phyloP scores from a whole-genome alignment of 164 flowering plant species.

The Dillenia turbinata region DNA sequence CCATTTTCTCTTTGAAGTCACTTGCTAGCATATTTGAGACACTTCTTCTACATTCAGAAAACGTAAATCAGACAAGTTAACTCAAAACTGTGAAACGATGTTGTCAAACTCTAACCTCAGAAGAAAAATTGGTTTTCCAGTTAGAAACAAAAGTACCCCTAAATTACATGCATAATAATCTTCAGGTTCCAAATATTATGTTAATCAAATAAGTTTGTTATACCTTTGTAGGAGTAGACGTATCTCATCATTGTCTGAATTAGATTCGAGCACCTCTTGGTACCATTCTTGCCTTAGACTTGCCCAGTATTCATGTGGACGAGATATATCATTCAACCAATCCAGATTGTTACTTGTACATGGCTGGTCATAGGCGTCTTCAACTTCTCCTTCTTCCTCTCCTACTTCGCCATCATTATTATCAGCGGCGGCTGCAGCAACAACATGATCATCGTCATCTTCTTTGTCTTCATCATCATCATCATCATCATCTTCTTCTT shows the following conservation, averaged over 20 bases:
- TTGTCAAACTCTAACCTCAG: neutral
- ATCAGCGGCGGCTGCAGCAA: too few species aligned
- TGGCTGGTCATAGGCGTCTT: neutral
- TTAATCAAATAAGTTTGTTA: neutral
- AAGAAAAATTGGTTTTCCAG: neutral
- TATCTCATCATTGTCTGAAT: conserved; percentile 55
- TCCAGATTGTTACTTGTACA: neutral
- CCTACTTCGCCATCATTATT: neutral
- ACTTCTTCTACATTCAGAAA: conserved; percentile 45
- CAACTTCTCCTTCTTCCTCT: conserved; percentile 7
- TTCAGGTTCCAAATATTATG: neutral
- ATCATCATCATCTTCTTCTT: too few species aligned
- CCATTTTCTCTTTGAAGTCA: conserved; percentile 60
- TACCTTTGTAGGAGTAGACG: conserved; percentile 71
- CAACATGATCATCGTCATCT: too few species aligned
- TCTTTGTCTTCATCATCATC: too few species aligned
- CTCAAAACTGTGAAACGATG: too few species aligned
- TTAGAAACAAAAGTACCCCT: neutral
- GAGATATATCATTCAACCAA: neutral
- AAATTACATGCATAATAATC: too few species aligned
- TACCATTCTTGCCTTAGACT: conserved; percentile 28
- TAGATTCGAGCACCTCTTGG: conserved; percentile 45
- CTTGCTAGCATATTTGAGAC: conserved; percentile 71
- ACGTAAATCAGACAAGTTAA: neutral
- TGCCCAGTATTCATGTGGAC: conserved; percentile 7